Conservation (phyloP, 768 basidiomycete species). For the Pleurotus salmoneostramineus region DNA sequence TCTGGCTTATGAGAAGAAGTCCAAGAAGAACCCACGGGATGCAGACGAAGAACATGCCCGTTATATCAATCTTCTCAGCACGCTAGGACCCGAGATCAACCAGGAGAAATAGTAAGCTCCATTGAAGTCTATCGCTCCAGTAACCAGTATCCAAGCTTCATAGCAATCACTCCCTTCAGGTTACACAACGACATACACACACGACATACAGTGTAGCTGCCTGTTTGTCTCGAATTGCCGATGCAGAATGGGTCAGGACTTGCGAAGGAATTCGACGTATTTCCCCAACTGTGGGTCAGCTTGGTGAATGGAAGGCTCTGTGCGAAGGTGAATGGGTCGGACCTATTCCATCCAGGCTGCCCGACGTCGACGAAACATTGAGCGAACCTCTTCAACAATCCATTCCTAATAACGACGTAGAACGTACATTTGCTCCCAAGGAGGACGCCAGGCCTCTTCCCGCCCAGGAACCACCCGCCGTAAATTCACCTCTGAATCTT, state of each 20-base stretch:
- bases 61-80: constrained; percentile 70
- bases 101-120: constrained; percentile 74
- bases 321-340: constrained; percentile 78
- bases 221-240: constrained; percentile 65
- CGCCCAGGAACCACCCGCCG: too few relatives aligned
- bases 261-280: constrained; percentile 71
- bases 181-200: constrained; percentile 57
- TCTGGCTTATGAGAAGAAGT: constrained; percentile 73
- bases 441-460: too few relatives aligned
- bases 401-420: constrained; percentile 2
- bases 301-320: constrained; percentile 68
- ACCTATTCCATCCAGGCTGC: constrained; percentile 41
- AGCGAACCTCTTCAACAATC: not conserved
- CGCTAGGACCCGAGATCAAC: constrained; percentile 73
- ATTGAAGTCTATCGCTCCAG: not conserved
- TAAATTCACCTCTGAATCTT: not conserved
- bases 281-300: constrained; percentile 61
- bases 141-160: not conserved
- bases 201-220: constrained; percentile 62
- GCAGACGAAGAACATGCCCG: constrained; percentile 71
- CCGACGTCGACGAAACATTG: constrained; percentile 20
- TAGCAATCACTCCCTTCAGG: constrained; percentile 63
- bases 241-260: constrained; percentile 70
- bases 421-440: not conserved
- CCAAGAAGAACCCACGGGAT: constrained; percentile 67